Evolutionary conservation across 2,329 filamentous ascomycete species (phyloP), one percentile per base, ranked within the genome.

Genomic region (Parascedosporium putredinis): DNA sequence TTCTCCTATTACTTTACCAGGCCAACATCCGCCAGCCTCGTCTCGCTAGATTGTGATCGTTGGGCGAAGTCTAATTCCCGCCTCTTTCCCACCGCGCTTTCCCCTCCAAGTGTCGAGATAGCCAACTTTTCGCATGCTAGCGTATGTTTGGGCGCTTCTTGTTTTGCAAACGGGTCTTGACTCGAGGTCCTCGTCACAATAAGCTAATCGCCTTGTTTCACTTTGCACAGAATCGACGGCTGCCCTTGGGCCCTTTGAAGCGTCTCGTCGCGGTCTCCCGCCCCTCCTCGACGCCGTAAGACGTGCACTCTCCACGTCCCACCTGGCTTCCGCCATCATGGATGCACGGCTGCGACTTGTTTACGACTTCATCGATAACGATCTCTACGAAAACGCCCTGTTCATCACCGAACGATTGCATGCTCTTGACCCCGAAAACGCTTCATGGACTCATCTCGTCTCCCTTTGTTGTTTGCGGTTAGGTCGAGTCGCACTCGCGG

Each of bases 401-500:
- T 50, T 50, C 47, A 25, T 50, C 18, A 33, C 40, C 9, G 47
- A 50, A 31, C 51, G 20, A 50, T 52, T 50, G 48, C 54, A 55
- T 31, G 54, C 53, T 12, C 27, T 49, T 4, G 24, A 55, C 12
- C 54, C 55, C 4, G 44, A 53, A 16, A 50, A 54, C 34, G 29
- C 45, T 18, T 34, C 53, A n/a, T 56, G 53, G 55, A 47, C 44
- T 20, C 55, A 57, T 38, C 52, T 57, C 16, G 47, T 43, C 18
- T 50, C 54, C 1, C 55, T 57, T n/a, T 50, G 45, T 25, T 55
- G 52, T 42, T 44, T 56, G 23, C 55, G 55, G 42, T 51, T 57
- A 2, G 52, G 52, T 12, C 46, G 50, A 3, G n/a, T 43, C 18
- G 40, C 25, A 5, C 29, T 53, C 38, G 52, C 52, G 8, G 27